A percentile compares a stretch with the other conserved stretches of the same genome.
Conservation (phyloP, 2,329 filamentous ascomycete genomes). For the Xylariaceae sp. region DNA sequence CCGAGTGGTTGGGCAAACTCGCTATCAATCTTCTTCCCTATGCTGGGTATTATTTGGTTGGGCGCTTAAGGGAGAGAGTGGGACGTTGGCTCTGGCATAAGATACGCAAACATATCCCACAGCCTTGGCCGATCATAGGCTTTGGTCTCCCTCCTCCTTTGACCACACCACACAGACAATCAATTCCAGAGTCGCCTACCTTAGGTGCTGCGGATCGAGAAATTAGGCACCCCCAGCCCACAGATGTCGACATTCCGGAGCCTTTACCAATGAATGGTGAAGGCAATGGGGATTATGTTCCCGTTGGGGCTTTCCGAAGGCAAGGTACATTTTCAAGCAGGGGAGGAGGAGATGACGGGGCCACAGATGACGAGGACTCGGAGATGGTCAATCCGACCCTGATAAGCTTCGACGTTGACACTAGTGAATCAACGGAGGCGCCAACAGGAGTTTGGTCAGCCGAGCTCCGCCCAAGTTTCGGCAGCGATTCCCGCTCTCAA, state of each 20-base stretch:
- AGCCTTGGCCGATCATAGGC: conserved; percentile 19
- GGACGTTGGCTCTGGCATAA: conserved; percentile 35
- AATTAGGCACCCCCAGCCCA: conserved; percentile 23
- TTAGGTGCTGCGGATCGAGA: conserved; percentile 30
- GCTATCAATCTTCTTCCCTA: conserved; percentile 45
- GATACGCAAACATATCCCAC: conserved; percentile 39
- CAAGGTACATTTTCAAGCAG: conserved; percentile 45
- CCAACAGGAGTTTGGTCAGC: conserved; percentile 55
- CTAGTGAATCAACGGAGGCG: conserved; percentile 48
- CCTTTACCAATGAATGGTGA: conserved; percentile 31
- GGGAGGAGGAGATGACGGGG: conserved; percentile 43
- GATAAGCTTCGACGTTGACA: conserved; percentile 60
- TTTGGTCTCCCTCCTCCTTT: conserved; percentile 6
- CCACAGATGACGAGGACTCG: conserved; percentile 53
- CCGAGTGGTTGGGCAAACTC: conserved; percentile 41
- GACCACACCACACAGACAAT: conserved; percentile 16
- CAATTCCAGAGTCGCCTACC: conserved; percentile 29
- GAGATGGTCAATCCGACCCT: conserved; percentile 53
- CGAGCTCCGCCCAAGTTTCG: conserved; percentile 50
- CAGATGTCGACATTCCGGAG: conserved; percentile 21
- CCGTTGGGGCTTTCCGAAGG: conserved; percentile 35
- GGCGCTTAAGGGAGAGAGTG: conserved; percentile 35
- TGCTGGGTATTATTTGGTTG: conserved; percentile 42
- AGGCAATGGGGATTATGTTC: conserved; percentile 25
- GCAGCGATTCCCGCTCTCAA: conserved; percentile 30